Evolutionary conservation across 2,329 filamentous ascomycete species (phyloP).

Genomic region (Clarireedia sp.): DNA sequence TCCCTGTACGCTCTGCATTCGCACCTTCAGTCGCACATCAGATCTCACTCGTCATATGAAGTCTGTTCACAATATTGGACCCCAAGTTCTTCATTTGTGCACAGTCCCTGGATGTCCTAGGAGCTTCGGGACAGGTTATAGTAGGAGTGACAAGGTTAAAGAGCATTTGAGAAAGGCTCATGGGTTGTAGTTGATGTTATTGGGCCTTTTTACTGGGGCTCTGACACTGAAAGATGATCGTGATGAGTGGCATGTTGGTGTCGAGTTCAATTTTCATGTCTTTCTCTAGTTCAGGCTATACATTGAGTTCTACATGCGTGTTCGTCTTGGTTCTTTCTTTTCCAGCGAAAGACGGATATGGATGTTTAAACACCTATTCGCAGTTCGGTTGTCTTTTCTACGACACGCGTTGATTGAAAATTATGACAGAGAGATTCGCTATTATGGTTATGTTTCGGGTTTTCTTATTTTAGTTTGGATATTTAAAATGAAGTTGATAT

Average conservation of each 20-base stretch:
- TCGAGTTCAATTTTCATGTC: no score
- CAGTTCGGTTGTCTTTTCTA: no score
- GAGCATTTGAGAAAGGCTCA: constrained; percentile 14
- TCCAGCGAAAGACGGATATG: no score
- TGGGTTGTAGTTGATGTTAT: not conserved
- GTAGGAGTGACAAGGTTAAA: constrained; percentile 11
- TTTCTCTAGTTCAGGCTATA: no score
- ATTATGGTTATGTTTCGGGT: no score
- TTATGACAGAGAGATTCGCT: no score
- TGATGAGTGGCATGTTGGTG: not conserved
- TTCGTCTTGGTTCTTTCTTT: no score
- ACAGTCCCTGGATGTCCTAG: constrained; percentile 8
- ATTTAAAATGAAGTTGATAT: no score
- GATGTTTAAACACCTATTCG: no score
- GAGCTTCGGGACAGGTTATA: constrained; percentile 5
- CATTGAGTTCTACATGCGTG: no score
- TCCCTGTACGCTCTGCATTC: not conserved
- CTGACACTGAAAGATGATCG: not conserved
- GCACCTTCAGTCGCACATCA: constrained; percentile 4
- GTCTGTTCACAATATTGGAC: not conserved
- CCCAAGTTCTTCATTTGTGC: constrained; percentile 3
- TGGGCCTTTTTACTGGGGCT: not conserved
- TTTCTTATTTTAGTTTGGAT: no score
- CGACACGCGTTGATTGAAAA: no score
- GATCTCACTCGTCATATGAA: constrained; percentile 6